Base-by-base conservation (phyloP, 441 rosid genomes). In the Oxalis stricta region DNA sequence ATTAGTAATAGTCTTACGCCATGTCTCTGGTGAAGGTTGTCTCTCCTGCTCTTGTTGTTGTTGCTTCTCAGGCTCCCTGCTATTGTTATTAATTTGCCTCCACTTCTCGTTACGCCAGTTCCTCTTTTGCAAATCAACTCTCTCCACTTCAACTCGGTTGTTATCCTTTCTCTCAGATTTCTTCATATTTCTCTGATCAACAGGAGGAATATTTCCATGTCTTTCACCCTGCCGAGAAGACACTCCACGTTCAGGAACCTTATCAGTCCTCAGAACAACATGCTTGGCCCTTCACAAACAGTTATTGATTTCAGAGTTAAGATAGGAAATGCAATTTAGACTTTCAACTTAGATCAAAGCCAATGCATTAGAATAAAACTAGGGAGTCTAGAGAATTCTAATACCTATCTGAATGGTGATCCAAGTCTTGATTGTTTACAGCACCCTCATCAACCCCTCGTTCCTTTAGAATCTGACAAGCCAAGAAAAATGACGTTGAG, bases 11-110 rank as follows among this genome's bases (percentile, higher is more conserved):
- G 79, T 73, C 48, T 79, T 82, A 46, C 84, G 72, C 87, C 94
- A 86, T 20, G 78, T 70, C 61, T 85, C 87, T 7, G 91, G 96
- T 26, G 96, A 86, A 48, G 79, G 79, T 46, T 63, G 69, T 58
- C 91, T 72, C 68, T 73, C 75, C 48, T 70, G 72, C 53, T 66
- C 73, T 46, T 70, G 72, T 53, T 66, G 81, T 48, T 53, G 83
- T 50, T 45, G 68, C 52, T 60, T 56, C 29, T 69, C 76, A 34
- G 42, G 34, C 35, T 68, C 82, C 58, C 74, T 63, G 36, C 50
- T 36, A 55, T 54, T 77, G n/a, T n/a, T n/a, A n/a, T n/a, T n/a
- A n/a, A n/a, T n/a, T n/a, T n/a, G n/a, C 73, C 68, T 50, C 54
- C 60, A 31, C 16, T 67, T 77, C 22, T 73, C 91, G 11, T 67